Base-by-base conservation (phyloP, 2,329 filamentous ascomycete species). In the Talaromyces sp. region DNA sequence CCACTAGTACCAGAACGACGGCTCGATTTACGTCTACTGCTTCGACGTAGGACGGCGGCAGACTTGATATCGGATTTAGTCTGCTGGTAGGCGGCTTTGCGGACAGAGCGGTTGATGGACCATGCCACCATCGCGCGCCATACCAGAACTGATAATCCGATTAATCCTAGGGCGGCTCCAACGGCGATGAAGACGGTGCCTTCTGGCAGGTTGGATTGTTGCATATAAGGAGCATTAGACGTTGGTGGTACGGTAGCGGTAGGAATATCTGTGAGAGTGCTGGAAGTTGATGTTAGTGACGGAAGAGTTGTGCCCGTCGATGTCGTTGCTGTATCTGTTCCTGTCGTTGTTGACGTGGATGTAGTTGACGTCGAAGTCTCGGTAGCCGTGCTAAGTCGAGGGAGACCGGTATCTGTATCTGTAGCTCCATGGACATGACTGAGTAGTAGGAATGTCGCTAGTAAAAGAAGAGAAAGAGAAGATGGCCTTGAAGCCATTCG, bases 131-230 rank as follows among this genome's bases (percentile, higher is more conserved):
- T 85, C 60, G 85, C 89, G 67, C 94, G 91, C 95, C 95, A 99
- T 65, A 90, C 83, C 13, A 99, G 83, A 52, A 98, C 87, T n/a
- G 88, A 88, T 9, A 92, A 82, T 11, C 88, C 92, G 68, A 97
- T 87, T 69, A 93, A 89, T 16, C 92, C 95, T 7, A 99, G 85
- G 33, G 92, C 89, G 31, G 93, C 90, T 54, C 95, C 95, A 1
- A 98, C 95, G 24, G 88, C 90, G 72, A 99, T 99, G 81, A 99
- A 99, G 66, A 99, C 90, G 3, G 94, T 97, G 63, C 95, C 95
- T 73, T 98, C 91, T 2, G 95, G 95, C 11, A 93, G 83, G 62
- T 80, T 88, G 0, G 93, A 96, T 72, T 89, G 88, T 74, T 93
- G 89, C 92, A 98, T 97, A 75, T 92, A 99, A 16, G 94, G 93